phyloP scores from a whole-genome alignment of 352 stramenopile species.

The Phytophthora pini region DNA sequence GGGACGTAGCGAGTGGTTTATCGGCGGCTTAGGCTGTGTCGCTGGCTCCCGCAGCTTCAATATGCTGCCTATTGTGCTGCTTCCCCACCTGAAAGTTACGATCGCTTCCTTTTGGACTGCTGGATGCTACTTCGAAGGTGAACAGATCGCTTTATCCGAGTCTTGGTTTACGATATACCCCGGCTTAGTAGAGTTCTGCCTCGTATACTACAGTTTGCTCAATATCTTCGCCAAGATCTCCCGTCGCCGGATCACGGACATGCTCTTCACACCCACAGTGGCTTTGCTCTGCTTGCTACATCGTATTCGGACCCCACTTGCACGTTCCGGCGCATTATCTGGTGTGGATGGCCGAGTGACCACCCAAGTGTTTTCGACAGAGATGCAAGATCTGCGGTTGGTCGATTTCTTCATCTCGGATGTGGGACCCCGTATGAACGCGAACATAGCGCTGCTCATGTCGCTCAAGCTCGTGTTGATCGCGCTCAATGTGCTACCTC shows the following conservation, averaged over 20 bases:
- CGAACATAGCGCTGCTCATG: constrained; percentile 43
- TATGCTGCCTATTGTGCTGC: constrained; percentile 49
- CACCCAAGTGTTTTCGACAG: constrained; percentile 30
- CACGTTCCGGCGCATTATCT: constrained; percentile 7
- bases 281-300: constrained; percentile 46
- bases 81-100: constrained; percentile 48
- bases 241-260: constrained; percentile 42
- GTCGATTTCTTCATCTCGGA: constrained; percentile 48
- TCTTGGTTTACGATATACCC: constrained; percentile 62
- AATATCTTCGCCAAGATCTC: constrained; percentile 51
- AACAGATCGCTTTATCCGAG: constrained; percentile 48
- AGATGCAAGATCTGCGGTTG: constrained; percentile 38
- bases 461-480: constrained; percentile 53
- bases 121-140: constrained; percentile 53
- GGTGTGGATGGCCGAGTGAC: constrained; percentile 45
- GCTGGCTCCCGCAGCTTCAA: constrained; percentile 47
- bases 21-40: constrained; percentile 46
- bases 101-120: constrained; percentile 50
- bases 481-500: constrained; percentile 40
- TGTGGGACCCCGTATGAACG: constrained; percentile 38
- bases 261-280: constrained; percentile 47
- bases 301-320: constrained; percentile 31
- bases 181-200: constrained; percentile 39
- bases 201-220: constrained; percentile 54
- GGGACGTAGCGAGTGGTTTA: constrained; percentile 30